Conservation (phyloP, 2,329 filamentous ascomycete species). For the Sclerotinia borealis region DNA sequence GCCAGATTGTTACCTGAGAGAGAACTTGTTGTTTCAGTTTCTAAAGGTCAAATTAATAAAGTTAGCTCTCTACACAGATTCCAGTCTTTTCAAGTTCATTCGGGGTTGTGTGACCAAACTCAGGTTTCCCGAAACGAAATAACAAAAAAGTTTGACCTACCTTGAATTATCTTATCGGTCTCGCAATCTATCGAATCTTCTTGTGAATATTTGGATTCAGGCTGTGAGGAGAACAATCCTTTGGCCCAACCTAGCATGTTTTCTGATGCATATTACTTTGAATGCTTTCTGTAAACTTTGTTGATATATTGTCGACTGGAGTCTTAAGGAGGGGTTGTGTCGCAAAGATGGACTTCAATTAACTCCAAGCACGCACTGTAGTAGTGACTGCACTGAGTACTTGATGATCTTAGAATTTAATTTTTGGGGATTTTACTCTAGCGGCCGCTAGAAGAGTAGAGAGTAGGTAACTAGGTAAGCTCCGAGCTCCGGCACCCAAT, state of each 20-base stretch:
- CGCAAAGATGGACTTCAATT: not conserved
- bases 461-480: not conserved
- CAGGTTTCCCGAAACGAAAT: not conserved
- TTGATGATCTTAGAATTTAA: not conserved
- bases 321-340: not conserved
- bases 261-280: not conserved
- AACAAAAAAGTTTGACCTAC: not conserved
- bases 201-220: not conserved
- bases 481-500: too few species aligned
- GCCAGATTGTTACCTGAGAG: not conserved
- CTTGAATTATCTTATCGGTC: conserved; percentile 6
- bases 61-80: not conserved
- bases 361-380: not conserved
- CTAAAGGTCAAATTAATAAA: not conserved
- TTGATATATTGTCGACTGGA: not conserved
- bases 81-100: not conserved
- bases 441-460: not conserved
- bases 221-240: not conserved
- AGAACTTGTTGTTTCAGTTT: not conserved
- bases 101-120: not conserved
- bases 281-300: not conserved
- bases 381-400: too few species aligned
- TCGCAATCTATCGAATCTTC: not conserved
- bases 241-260: not conserved
- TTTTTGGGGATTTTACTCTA: conserved; percentile 1